Percentiles rank a stretch among this genome's conserved stretches.
These are phyloP conservation scores for Daldinia caldariorum DNA, from an alignment of 495 filamentous ascomycete species.

Conservation along the genomic window DNA sequence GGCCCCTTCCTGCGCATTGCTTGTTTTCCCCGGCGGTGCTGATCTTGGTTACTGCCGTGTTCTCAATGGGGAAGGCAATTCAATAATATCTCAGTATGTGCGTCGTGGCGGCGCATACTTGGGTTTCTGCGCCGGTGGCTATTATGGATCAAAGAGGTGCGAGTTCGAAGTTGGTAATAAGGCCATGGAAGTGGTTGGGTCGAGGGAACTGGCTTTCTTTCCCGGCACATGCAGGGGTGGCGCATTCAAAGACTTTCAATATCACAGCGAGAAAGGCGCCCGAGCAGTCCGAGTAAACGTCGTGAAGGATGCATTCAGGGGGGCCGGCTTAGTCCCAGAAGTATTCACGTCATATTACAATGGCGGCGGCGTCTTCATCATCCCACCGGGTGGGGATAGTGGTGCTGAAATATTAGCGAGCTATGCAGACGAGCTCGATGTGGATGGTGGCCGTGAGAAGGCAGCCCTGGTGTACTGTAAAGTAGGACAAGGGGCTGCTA, in stretches of 20 bases:
- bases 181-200: conserved; percentile 84
- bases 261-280: conserved; percentile 88
- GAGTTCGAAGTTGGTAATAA: conserved; percentile 92
- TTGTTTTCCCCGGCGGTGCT: conserved; percentile 95
- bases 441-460: conserved; percentile 73
- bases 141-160: conserved; percentile 82
- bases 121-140: conserved; percentile 94
- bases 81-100: conserved; percentile 83
- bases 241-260: conserved; percentile 90
- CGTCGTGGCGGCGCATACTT: conserved; percentile 85
- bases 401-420: conserved; percentile 85
- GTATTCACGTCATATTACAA: conserved; percentile 88
- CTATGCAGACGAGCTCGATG: conserved; percentile 78
- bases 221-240: conserved; percentile 85
- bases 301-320: conserved; percentile 66
- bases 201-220: conserved; percentile 87
- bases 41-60: conserved; percentile 90
- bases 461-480: conserved; percentile 91
- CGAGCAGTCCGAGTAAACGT: conserved; percentile 75
- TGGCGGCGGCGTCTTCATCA: conserved; percentile 93
- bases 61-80: conserved; percentile 89
- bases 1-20: conserved; percentile 83
- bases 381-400: conserved; percentile 69
- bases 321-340: conserved; percentile 63
- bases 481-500: conserved; percentile 80